phyloP scores from a whole-genome alignment of 2,329 filamentous ascomycete species.

The Bimuria novae-zelandiae region DNA sequence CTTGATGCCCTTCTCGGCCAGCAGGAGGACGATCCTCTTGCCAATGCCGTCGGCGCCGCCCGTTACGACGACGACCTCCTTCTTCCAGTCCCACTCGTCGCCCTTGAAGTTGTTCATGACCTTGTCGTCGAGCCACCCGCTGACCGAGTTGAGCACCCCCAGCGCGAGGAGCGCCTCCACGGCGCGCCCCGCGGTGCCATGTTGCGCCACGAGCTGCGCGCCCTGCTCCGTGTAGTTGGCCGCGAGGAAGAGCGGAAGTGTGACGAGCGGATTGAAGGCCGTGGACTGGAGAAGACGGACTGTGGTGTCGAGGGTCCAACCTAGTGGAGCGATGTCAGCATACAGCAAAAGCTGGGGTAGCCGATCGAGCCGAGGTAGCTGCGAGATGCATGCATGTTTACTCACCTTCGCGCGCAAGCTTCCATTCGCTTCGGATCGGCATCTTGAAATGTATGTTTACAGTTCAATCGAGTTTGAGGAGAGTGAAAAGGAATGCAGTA shows the following conservation, averaged over 20 bases:
- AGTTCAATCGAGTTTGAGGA: too few species aligned
- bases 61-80: conserved; percentile 74
- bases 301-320: conserved; percentile 60
- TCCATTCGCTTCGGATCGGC: conserved; percentile 46
- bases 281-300: conserved; percentile 63
- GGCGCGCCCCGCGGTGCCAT: conserved; percentile 58
- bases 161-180: conserved; percentile 60
- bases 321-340: conserved; percentile 17
- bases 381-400: background rate
- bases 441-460: conserved; percentile 29
- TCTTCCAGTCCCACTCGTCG: conserved; percentile 67
- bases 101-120: conserved; percentile 56
- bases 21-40: conserved; percentile 63
- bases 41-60: conserved; percentile 78
- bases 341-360: background rate
- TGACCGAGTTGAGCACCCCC: conserved; percentile 56
- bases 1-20: conserved; percentile 68
- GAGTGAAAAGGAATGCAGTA: too few species aligned
- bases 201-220: conserved; percentile 54
- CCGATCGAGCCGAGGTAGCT: background rate
- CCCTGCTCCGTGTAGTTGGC: conserved; percentile 68
- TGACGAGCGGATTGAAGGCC: conserved; percentile 66
- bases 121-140: conserved; percentile 57
- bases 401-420: conserved; percentile 46
- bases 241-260: conserved; percentile 66